Base-by-base conservation (phyloP, 768 basidiomycete genomes). In the Leucocoprinus sp. region DNA sequence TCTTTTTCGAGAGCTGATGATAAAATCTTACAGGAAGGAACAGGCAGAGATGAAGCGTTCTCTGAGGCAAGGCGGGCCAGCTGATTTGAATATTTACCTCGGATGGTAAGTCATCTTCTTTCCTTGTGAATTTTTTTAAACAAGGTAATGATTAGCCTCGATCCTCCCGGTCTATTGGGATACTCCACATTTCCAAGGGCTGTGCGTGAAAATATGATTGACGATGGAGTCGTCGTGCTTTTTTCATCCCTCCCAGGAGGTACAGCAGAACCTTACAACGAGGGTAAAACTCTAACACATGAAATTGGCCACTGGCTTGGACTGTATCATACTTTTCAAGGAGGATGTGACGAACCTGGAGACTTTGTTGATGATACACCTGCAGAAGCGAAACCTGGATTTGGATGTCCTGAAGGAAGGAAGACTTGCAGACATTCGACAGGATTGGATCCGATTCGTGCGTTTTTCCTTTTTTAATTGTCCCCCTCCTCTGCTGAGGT, bases 251-350 rank as follows among this genome's bases (percentile, higher is more conserved):
- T 64, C 11, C 64, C 64, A 5, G 58, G 67, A 8, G 72, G 69
- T 8, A 54, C 53, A 19, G 56, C 59, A 5, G 28, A 49, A 2
- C 54, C 59, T 52, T 71, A 63, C 60, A 62, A 74, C 56, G 54
- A 48, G 14, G 59, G 55, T 2, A 51, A 63, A 54, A 75, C 71
- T 2, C 50, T 67, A 19, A 65, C 63, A 1, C 72, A 74, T 54
- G 71, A 73, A 54, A 65, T 63, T 9, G 67, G 72, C 1, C 71
- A 73, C 55, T 74, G 71, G 71, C 55, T 67, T 43, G 71, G 71
- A 8, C 57, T 72, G 3, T 72, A 69, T 57, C 71, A 71, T 53
- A 70, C 68, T 15, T 66, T 68, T 61, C 60, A 71, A 57, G 66
- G 66, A 18, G 65, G 64, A 29, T 70, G 65, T 57, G 52, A 54